Base-by-base conservation (phyloP, 371 early-diverging fungal species). In the Lichtheimia corymbifera region DNA sequence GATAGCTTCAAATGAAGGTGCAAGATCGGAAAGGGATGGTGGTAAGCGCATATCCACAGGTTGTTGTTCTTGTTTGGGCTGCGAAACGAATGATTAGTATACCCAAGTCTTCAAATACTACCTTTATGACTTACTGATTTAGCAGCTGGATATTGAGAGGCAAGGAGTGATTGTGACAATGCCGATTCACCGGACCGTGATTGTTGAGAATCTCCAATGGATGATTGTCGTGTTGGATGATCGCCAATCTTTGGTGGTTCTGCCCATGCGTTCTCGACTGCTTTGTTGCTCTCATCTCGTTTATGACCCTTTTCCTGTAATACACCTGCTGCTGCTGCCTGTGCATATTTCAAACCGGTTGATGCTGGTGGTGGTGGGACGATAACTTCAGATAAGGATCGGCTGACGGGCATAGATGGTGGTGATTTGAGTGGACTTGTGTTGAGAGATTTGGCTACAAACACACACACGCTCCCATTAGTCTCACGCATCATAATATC, bases 11-110 rank as follows among this genome's bases (percentile, higher is more conserved):
- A 92, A 92, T 7, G 90, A 86, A 24, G 83, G 73, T 4, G 87
- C 91, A 18, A 93, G 71, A 68, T 93, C 93, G 9, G 87, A 84
- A 30, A 92, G 69, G n/a, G 90, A 83, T 49, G 88, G 80, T 6
- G 92, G 91, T 51, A 92, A 67, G 35, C 81, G 77, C 27, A 79
- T 76, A 64, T 71, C 65, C 28, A 57, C 20, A 47, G n/a, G 50
- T 13, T 27, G 20, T 13, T 27, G 20, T 14, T 47, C 18, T 47
- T n/a, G 18, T 47, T 55, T 47, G 28, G 40, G 25, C 9, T 42
- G 62, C 17, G 11, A 35, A 35, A 2, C 35, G 9, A 35, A 35
- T 35, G 11, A 9, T 6, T 35, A 28, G 7, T 28, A 7, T 11
- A 35, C 11, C 9, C 11, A 35, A 35, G 11, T 35, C 9, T 6